These are phyloP conservation scores for Fusarium tjaetaba DNA, from an alignment of 2,329 filamentous ascomycete genomes.

Conservation along the genomic window DNA sequence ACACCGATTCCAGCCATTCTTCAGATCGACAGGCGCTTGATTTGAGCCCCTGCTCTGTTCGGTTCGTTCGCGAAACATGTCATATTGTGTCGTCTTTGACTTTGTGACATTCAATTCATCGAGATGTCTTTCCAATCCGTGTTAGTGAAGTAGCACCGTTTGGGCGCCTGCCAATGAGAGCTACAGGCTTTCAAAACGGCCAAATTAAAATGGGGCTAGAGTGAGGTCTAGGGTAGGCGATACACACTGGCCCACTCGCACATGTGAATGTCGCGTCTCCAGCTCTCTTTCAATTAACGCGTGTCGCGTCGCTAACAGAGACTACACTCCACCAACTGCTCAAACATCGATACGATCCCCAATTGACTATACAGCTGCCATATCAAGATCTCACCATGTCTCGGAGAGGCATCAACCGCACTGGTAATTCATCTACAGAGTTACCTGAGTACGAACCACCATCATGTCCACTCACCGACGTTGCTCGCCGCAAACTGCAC, in stretches of 20 bases:
- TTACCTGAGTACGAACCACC: slow-evolving; percentile 64
- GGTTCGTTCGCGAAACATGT: neutral
- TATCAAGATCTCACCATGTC: slow-evolving; percentile 43
- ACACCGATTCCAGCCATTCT: neutral
- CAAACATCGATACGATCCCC: neutral
- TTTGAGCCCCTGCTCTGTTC: slow-evolving; percentile 3
- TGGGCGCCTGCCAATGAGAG: neutral
- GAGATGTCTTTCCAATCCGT: neutral
- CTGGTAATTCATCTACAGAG: slow-evolving; percentile 37
- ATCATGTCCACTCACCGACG: slow-evolving; percentile 55
- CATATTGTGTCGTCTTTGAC: neutral
- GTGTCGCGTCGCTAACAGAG: slow-evolving; percentile 5
- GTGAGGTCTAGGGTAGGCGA: neutral
- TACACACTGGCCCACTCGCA: neutral
- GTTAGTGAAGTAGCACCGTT: too few relatives aligned
- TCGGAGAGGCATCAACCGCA: slow-evolving; percentile 46
- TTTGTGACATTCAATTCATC: neutral
- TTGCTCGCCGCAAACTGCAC: slow-evolving; percentile 52
- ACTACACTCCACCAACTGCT: neutral
- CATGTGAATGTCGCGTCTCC: neutral
- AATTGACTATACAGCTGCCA: slow-evolving; percentile 6
- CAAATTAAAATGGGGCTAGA: neutral
- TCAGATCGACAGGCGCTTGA: slow-evolving; percentile 12
- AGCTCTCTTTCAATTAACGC: slow-evolving; percentile 25
- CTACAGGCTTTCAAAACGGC: neutral